These are phyloP conservation scores for Spirogloea muscicola DNA, from an alignment of 139 green algal species.

Conservation along the genomic window DNA sequence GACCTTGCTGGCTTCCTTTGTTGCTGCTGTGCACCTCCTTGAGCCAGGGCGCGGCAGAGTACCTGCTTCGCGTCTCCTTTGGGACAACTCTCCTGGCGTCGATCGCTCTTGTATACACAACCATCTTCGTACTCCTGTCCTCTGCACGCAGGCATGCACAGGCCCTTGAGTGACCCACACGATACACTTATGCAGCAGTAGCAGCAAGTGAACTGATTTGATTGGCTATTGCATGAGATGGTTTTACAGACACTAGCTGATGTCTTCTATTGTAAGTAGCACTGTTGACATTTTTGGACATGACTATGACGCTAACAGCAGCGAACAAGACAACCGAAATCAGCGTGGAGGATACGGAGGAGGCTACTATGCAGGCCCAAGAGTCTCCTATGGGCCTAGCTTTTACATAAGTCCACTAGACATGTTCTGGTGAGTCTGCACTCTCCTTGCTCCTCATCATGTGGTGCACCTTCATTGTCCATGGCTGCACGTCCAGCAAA, in stretches of 20 bases:
- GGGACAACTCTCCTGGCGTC: conserved; percentile 79
- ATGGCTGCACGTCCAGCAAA: too few relatives aligned
- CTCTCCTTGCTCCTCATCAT: too few relatives aligned
- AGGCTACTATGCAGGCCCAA: conserved; percentile 22
- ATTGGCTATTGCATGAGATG: neutral
- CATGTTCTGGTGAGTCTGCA: conserved; percentile 47
- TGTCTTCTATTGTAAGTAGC: neutral
- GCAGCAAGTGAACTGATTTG: neutral
- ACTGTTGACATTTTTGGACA: neutral
- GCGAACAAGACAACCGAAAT: conserved; percentile 27
- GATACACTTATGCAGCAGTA: too few relatives aligned
- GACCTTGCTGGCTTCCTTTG: neutral
- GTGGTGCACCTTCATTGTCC: too few relatives aligned
- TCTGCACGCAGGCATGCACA: conserved; percentile 27
- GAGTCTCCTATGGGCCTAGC: conserved; percentile 33
- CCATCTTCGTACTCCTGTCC: conserved; percentile 68
- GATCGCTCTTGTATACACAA: conserved; percentile 72
- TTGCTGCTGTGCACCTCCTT: neutral
- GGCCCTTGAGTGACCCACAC: too few relatives aligned
- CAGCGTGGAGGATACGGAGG: conserved; percentile 24
- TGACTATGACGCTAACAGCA: too few relatives aligned
- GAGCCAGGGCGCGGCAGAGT: conserved; percentile 39
- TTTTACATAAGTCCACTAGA: conserved; percentile 52
- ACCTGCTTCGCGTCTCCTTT: conserved; percentile 74
- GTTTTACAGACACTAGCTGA: too few relatives aligned